A percentile compares a stretch with the other conserved stretches of the same genome.
Evolutionary conservation across 1,284 basidiomycete genomes (phyloP).

Genomic region (Rhodotorula glutinis): DNA sequence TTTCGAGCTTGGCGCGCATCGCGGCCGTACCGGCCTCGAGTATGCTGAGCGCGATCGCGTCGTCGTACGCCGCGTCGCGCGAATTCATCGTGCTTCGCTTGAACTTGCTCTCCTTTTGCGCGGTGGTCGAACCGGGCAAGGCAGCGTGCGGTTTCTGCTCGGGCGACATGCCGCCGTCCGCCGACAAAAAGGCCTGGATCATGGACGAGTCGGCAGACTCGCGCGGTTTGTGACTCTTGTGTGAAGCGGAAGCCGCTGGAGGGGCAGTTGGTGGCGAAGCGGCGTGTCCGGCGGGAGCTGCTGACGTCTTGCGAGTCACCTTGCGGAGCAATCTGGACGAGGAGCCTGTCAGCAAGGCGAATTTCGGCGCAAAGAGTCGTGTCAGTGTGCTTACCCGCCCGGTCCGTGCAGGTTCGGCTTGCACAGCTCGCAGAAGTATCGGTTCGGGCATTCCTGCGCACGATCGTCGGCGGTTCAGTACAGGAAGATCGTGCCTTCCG

Average conservation of each 20-base stretch:
- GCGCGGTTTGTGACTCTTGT: constrained; percentile 22
- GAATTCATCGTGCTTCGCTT: constrained; percentile 96
- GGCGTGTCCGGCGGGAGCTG: background rate
- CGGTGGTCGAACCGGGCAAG: constrained; percentile 6
- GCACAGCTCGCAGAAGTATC: constrained; percentile 89
- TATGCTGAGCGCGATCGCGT: constrained; percentile 56
- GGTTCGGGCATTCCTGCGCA: constrained; percentile 48
- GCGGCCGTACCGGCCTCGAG: constrained; percentile 27
- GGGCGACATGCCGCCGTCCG: constrained; percentile 17
- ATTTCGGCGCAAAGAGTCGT: background rate
- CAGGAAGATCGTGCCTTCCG: too few species aligned
- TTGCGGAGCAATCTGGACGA: constrained; percentile 34
- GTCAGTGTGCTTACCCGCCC: constrained; percentile 56
- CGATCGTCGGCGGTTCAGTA: too few species aligned
- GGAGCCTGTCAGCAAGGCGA: background rate
- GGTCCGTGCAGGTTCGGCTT: constrained; percentile 55
- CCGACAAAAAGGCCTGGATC: constrained; percentile 21
- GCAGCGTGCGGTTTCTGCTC: constrained; percentile 18
- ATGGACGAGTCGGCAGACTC: constrained; percentile 37
- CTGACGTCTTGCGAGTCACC: constrained; percentile 29
- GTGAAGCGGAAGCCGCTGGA: background rate
- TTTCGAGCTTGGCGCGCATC: constrained; percentile 29
- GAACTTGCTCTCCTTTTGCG: constrained; percentile 57
- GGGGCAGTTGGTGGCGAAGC: constrained; percentile 8
- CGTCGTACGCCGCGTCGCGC: constrained; percentile 88